Percentiles rank a stretch among this genome's conserved stretches.
These are phyloP conservation scores for Termitomyces sp. DNA, from an alignment of 768 basidiomycete species.

Conservation along the genomic window DNA sequence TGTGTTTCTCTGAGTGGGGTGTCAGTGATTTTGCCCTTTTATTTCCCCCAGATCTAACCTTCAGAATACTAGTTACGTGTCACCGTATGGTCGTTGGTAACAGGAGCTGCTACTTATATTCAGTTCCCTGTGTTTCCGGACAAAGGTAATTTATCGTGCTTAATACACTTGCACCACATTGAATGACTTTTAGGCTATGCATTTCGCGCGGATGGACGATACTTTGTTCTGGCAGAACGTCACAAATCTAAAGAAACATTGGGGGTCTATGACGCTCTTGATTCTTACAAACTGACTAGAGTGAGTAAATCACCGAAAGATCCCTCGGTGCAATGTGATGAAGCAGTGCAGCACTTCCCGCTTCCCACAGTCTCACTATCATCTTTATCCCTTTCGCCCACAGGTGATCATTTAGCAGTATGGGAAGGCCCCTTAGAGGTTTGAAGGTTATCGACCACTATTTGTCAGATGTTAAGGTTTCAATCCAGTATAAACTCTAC, in stretches of 20 bases:
- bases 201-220: conserved; percentile 75
- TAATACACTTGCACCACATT: not conserved
- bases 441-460: conserved; percentile 11
- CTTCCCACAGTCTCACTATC: conserved; percentile 69
- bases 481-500: conserved; percentile 65
- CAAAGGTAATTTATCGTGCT: conserved; percentile 44
- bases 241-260: conserved; percentile 87
- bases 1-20: conserved; percentile 93
- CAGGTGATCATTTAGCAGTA: conserved; percentile 66
- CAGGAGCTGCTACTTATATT: conserved; percentile 73
- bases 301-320: conserved; percentile 32
- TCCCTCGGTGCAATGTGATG: conserved; percentile 3
- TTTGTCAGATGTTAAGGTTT: not conserved
- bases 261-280: conserved; percentile 74
- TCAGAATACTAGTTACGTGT: conserved; percentile 59
- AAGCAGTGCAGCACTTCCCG: conserved; percentile 64
- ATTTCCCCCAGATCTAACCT: conserved; percentile 1
- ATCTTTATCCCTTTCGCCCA: conserved; percentile 71
- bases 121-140: conserved; percentile 82
- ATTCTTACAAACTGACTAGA: conserved; percentile 66
- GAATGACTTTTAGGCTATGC: conserved; percentile 53
- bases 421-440: conserved; percentile 90
- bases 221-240: conserved; percentile 81
- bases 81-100: conserved; percentile 79
- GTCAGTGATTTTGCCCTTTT: conserved; percentile 44